A percentile compares a stretch with the other conserved stretches of the same genome.
phyloP scores from a whole-genome alignment of 2,329 filamentous ascomycete genomes.

The Magnaporthales sp. region DNA sequence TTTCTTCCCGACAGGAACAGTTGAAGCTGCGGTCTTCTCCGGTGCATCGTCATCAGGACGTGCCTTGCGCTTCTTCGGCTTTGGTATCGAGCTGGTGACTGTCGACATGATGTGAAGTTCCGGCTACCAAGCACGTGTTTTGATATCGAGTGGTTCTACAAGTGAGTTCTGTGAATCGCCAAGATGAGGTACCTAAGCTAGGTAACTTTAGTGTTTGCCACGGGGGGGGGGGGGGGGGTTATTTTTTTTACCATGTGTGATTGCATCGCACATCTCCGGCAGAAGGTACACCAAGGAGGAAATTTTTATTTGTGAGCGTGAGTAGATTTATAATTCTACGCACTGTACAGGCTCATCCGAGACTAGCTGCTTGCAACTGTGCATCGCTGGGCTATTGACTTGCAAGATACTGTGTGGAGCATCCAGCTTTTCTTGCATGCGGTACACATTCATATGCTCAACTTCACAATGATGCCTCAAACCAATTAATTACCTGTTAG shows the following conservation, averaged over 20 bases:
- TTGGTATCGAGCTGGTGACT: conserved; percentile 4
- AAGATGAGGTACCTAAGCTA: not conserved
- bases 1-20: conserved; percentile 36
- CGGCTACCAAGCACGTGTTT: not conserved
- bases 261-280: not conserved
- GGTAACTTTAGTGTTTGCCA: not conserved
- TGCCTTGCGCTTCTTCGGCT: conserved; percentile 36
- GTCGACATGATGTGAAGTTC: not conserved
- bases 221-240: too few species aligned
- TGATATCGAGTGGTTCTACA: too few species aligned
- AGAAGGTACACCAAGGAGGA: not conserved
- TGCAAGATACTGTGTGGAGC: not conserved
- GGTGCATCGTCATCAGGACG: conserved; percentile 17
- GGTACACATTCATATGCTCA: too few species aligned
- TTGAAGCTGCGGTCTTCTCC: not conserved
- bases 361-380: not conserved
- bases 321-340: not conserved
- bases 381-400: not conserved
- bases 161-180: not conserved
- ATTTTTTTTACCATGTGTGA: not conserved
- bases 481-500: not conserved
- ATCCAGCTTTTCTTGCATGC: not conserved
- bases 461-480: too few species aligned
- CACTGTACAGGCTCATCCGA: not conserved
- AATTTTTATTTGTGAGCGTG: not conserved